A percentile compares a stretch with the other conserved stretches of the same genome.
phyloP scores from a whole-genome alignment of 169 alveolate genomes.

The Ichthyophthirius multifiliis region DNA sequence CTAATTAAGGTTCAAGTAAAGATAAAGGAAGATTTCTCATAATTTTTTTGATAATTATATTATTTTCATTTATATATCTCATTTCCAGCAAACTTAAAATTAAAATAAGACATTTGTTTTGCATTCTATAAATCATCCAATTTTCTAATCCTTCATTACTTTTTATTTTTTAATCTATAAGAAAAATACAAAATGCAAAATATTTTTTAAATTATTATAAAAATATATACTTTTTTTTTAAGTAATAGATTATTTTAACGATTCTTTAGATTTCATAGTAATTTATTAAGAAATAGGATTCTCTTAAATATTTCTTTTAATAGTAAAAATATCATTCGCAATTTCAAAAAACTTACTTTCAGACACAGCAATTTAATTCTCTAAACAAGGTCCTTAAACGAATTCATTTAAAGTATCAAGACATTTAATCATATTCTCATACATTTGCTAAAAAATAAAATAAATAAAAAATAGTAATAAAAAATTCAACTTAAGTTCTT shows the following conservation, averaged over 20 bases:
- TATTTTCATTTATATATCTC: conserved; percentile 24
- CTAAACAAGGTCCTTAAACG: conserved; percentile 73
- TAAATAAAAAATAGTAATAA: not conserved
- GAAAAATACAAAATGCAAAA: not conserved
- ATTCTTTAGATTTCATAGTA: not conserved
- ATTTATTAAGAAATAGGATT: not conserved
- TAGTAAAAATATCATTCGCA: conserved; percentile 47
- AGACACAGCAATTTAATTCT: conserved; percentile 56
- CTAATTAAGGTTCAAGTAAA: conserved; percentile 7
- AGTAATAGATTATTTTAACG: not conserved
- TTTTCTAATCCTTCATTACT: not conserved
- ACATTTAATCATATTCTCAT: conserved; percentile 60
- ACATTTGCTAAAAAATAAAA: conserved; percentile 37
- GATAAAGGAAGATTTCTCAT: conserved; percentile 16
- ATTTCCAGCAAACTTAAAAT: conserved; percentile 24
- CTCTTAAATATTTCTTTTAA: not conserved
- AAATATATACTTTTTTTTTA: not conserved
- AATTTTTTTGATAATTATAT: conserved; percentile 27
- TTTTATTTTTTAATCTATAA: not conserved
- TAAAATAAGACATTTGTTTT: conserved; percentile 35
- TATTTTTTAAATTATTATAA: not conserved
- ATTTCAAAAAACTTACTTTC: conserved; percentile 62
- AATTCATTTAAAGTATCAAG: conserved; percentile 64
- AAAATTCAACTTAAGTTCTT: conserved; percentile 14
- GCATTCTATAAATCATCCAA: conserved; percentile 36